Evolutionary conservation across 2,329 filamentous ascomycete species (phyloP).

Genomic region (Sporothrix inflata): DNA sequence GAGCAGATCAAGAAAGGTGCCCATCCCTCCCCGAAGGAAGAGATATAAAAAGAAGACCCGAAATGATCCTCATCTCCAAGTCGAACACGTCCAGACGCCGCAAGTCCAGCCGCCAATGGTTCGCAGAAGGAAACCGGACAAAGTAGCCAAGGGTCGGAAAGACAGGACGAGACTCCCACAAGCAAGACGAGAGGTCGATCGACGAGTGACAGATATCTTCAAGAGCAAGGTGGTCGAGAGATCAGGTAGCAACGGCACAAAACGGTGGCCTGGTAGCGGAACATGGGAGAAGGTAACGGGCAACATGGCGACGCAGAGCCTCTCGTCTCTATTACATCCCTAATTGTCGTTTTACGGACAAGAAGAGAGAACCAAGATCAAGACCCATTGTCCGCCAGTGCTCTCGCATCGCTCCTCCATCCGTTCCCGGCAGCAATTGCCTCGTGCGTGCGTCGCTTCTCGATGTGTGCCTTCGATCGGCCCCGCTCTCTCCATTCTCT

Average conservation of each 20-base stretch:
- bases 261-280: not conserved
- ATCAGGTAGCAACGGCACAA: not conserved
- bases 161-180: not conserved
- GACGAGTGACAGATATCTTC: not conserved
- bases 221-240: not conserved
- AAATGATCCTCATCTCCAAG: not conserved
- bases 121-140: conserved; percentile 20
- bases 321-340: not conserved
- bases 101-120: conserved; percentile 19
- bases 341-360: conserved; percentile 9
- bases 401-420: not conserved
- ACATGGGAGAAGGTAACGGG: not conserved
- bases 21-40: not conserved
- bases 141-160: not conserved
- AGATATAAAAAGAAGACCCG: not conserved
- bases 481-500: conserved; percentile 7
- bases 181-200: conserved; percentile 1
- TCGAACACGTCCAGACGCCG: not conserved
- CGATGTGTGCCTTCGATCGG: not conserved
- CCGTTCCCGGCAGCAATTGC: not conserved
- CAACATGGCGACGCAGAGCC: not conserved
- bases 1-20: conserved; percentile 19
- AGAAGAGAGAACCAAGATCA: conserved; percentile 7
- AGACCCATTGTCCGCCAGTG: not conserved
- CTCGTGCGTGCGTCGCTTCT: not conserved